Conservation (phyloP, 208 protist genomes). For the Angomonas ambiguus region DNA sequence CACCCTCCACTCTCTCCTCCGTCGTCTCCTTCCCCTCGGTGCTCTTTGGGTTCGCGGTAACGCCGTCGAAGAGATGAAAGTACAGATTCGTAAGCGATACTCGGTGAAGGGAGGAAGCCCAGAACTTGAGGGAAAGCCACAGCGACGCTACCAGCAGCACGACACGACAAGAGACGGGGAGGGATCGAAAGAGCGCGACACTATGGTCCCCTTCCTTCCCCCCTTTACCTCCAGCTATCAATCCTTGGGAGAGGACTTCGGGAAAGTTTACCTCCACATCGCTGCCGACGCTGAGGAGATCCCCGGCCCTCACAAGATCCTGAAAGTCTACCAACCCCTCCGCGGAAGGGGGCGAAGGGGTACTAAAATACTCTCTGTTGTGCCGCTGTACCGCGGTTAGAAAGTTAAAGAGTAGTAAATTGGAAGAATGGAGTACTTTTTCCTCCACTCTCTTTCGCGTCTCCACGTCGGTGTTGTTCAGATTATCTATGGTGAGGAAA, state of each 20-base stretch:
- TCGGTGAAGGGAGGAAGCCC: slow-evolving; percentile 26
- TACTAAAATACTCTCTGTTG: not conserved
- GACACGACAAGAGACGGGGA: not conserved
- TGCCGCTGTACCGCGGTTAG: not conserved
- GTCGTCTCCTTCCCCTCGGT: not conserved
- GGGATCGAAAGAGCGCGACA: not conserved
- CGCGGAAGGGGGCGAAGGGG: not conserved
- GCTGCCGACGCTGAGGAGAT: not conserved
- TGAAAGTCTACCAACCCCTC: not conserved
- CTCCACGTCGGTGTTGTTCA: not conserved
- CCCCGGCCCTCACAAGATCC: not conserved
- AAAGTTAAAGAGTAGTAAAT: not conserved
- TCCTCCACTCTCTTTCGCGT: not conserved
- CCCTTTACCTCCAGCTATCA: not conserved
- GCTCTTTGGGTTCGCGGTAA: not conserved
- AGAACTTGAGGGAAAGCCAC: slow-evolving; percentile 22
- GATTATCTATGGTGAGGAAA: not conserved
- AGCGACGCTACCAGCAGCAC: slow-evolving; percentile 12
- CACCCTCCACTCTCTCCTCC: not conserved
- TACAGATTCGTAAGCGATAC: slow-evolving; percentile 22
- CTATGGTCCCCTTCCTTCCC: too few species aligned
- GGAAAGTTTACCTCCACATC: not conserved
- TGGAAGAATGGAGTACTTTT: not conserved
- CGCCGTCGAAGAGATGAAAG: not conserved
- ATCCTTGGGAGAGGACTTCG: not conserved